A percentile compares a stretch with the other conserved stretches of the same genome.
phyloP scores from a whole-genome alignment of 495 filamentous ascomycete genomes.

The Tuber aestivum region DNA sequence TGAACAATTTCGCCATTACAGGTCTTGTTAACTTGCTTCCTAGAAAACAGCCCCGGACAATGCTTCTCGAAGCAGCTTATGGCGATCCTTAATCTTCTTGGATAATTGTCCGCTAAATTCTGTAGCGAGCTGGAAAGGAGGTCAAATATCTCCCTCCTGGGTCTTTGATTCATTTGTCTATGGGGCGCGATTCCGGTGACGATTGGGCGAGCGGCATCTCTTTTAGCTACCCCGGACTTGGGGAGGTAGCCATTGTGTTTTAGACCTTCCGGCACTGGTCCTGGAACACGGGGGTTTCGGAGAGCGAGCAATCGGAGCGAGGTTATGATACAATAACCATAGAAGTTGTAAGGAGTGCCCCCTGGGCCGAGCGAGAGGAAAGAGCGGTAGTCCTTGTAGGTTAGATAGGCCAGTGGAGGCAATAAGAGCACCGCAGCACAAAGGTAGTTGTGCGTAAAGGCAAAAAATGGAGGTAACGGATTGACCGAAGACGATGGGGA shows the following conservation, averaged over 20 bases:
- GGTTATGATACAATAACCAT: constrained; percentile 66
- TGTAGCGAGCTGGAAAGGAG: constrained; percentile 50
- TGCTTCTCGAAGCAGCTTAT: constrained; percentile 77
- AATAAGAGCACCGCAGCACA: constrained; percentile 27
- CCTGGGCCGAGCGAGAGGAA: constrained; percentile 75
- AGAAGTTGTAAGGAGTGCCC: constrained; percentile 67
- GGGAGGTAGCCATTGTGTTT: constrained; percentile 48
- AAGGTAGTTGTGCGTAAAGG: constrained; percentile 23
- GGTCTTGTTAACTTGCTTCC: constrained; percentile 54
- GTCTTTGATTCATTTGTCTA: constrained; percentile 63
- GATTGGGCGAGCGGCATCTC: constrained; percentile 57
- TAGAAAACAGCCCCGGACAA: constrained; percentile 64
- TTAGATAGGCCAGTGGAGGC: constrained; percentile 48
- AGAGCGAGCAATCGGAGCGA: constrained; percentile 55
- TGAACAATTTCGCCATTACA: constrained; percentile 75
- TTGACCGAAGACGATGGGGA: constrained; percentile 22
- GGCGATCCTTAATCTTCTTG: constrained; percentile 53
- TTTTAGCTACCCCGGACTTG: constrained; percentile 50
- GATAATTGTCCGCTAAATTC: constrained; percentile 48
- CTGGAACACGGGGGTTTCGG: constrained; percentile 51
- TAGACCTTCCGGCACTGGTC: constrained; percentile 38
- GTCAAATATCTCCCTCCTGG: constrained; percentile 50
- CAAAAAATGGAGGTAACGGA: constrained; percentile 24
- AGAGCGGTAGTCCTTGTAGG: constrained; percentile 68
- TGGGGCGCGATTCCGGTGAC: constrained; percentile 75